Base-by-base conservation (phyloP, 371 early-diverging fungal genomes). In the Mortierella sp. region DNA sequence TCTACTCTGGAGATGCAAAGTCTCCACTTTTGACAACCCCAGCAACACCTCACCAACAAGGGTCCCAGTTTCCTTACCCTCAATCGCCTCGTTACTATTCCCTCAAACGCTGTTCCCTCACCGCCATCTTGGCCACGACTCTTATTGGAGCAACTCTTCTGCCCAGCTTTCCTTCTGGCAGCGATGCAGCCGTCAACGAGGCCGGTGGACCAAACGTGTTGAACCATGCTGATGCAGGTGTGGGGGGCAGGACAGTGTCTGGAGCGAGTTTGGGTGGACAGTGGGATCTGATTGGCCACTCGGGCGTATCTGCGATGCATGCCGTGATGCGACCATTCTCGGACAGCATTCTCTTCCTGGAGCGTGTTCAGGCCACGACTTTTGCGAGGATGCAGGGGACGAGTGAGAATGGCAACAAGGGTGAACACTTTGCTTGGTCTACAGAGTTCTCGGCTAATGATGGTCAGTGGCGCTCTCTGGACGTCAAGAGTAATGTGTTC, bases 401-500 rank as follows among this genome's bases (percentile, higher is more conserved):
- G 0, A 80, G 81, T 38, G 63, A 71, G 32, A 75, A 75, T 54
- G 74, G 75, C 32, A 84, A 80, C 44, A 38, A 41, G 1, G 81
- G 78, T 10, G 63, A 75, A 14, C 38, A 85, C 48, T 91, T 88
- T 70, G 92, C 93, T 11, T 91, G 88, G 80, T 90, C 91, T 2
- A 88, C 88, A 6, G 84, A 89, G 63, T 93, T 92, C 71, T 89
- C 91, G 44, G 75, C 91, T 0, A 88, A 79, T 3, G 90, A 90
- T 29, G 88, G 92, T 18, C 73, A 76, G 8, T 90, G 90, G 80
- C 89, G 92, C 24, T 70, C 89, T 3, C 68, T 93, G 16, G 75
- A 88, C 63, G 80, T 93, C 24, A 88, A 90, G 48, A 91, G 92
- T 32, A 92, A 93, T 72, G 91, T 91, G 35, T 93, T 93, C 74